Conservation (phyloP, 1,139 yeast species). For the Geotrichum klebahnii region DNA sequence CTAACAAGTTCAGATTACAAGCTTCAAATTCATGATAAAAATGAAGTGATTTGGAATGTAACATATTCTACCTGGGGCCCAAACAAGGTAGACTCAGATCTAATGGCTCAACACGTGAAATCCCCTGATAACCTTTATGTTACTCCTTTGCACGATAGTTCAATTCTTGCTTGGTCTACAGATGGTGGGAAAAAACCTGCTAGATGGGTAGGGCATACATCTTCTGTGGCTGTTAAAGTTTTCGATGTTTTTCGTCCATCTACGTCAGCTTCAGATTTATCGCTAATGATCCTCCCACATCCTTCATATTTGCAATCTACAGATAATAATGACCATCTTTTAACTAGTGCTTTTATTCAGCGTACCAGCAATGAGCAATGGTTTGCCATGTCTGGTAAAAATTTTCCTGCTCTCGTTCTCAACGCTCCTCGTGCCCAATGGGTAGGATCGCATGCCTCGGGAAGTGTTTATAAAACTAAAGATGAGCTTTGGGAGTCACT, state of each 20-base stretch:
- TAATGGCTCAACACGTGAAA: constrained; percentile 43
- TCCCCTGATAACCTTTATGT: constrained; percentile 67
- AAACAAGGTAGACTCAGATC: constrained; percentile 73
- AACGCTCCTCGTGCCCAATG: constrained; percentile 59
- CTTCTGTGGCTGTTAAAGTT: constrained; percentile 64
- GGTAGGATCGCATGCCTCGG: constrained; percentile 24
- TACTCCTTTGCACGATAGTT: constrained; percentile 70
- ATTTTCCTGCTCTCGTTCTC: constrained; percentile 75
- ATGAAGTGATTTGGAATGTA: constrained; percentile 75
- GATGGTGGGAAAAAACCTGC: constrained; percentile 62
- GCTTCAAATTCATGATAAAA: constrained; percentile 60
- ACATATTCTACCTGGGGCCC: constrained; percentile 92
- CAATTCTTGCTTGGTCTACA: constrained; percentile 51
- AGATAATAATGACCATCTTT: constrained; percentile 22
- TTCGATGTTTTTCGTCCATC: constrained; percentile 57
- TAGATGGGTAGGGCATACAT: constrained; percentile 64
- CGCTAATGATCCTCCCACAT: constrained; percentile 40
- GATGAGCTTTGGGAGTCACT: constrained; percentile 28
- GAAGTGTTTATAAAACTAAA: constrained; percentile 9
- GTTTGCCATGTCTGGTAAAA: constrained; percentile 78
- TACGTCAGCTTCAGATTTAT: constrained; percentile 21
- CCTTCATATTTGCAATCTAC: constrained; percentile 32
- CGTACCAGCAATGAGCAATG: constrained; percentile 65
- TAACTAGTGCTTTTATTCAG: constrained; percentile 57
- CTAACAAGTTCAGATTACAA: constrained; percentile 44